These are phyloP conservation scores for Terana coerulea DNA, from an alignment of 768 basidiomycete genomes.

Conservation along the genomic window DNA sequence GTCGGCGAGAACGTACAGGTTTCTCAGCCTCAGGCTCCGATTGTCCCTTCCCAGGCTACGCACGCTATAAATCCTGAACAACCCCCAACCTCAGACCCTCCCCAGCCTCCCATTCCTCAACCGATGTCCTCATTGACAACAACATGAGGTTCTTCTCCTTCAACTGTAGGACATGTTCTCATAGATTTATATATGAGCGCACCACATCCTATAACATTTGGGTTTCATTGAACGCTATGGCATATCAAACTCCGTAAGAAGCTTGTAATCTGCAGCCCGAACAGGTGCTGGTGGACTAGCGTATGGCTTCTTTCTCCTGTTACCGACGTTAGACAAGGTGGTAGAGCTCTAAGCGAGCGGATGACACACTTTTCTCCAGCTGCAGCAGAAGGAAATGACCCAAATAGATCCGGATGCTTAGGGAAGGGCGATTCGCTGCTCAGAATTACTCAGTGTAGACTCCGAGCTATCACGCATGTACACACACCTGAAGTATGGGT, in stretches of 20 bases:
- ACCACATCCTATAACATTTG: too few relatives aligned
- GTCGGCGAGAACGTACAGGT: too few relatives aligned
- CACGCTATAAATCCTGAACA: too few relatives aligned
- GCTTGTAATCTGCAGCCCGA: conserved; percentile 66
- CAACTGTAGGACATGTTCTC: too few relatives aligned
- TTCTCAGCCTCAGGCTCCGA: too few relatives aligned
- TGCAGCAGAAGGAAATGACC: conserved; percentile 92
- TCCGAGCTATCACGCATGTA: neutral
- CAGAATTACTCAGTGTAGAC: neutral
- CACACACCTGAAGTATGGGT: conserved; percentile 86
- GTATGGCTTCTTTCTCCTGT: conserved; percentile 71
- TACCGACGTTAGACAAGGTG: neutral
- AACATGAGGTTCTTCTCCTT: too few relatives aligned
- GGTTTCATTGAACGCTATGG: neutral
- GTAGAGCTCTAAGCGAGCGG: neutral
- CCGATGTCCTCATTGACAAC: too few relatives aligned
- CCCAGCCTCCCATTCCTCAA: too few relatives aligned
- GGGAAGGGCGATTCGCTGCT: conserved; percentile 88
- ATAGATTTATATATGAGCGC: too few relatives aligned
- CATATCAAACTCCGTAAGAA: conserved; percentile 59
- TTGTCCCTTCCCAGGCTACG: too few relatives aligned
- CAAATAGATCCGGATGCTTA: conserved; percentile 94
- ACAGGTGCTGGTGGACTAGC: conserved; percentile 78
- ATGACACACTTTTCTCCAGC: conserved; percentile 86
- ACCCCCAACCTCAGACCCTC: too few relatives aligned